Evolutionary conservation across 257 asterid species (phyloP).

Genomic region (Misopates orontium): DNA sequence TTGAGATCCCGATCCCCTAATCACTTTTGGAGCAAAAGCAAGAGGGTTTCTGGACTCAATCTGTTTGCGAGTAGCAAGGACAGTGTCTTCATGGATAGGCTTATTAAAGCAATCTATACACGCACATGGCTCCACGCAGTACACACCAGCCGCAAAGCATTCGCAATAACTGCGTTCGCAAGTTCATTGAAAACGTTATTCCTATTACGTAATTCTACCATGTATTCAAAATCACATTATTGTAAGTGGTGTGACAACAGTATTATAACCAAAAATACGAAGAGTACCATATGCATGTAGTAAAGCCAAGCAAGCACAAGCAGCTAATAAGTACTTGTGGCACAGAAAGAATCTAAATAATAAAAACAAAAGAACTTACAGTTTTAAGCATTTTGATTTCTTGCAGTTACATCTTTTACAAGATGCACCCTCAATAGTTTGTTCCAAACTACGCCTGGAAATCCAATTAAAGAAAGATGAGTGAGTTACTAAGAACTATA

Average conservation of each 20-base stretch:
- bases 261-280: too few relatives aligned
- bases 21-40: conserved; percentile 77
- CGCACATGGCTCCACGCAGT: conserved; percentile 67
- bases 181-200: neutral
- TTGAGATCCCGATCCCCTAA: conserved; percentile 36
- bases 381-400: conserved; percentile 64
- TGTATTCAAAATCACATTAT: too few relatives aligned
- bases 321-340: too few relatives aligned
- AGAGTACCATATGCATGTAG: too few relatives aligned
- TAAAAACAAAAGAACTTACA: conserved; percentile 37
- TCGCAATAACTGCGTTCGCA: conserved; percentile 57
- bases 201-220: too few relatives aligned
- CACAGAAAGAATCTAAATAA: too few relatives aligned
- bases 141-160: conserved; percentile 77
- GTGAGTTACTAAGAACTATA: neutral
- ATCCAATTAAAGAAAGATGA: conserved; percentile 21
- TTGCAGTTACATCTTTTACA: conserved; percentile 73
- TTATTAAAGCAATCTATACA: conserved; percentile 68
- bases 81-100: conserved; percentile 64
- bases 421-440: conserved; percentile 41
- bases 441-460: conserved; percentile 46
- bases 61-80: conserved; percentile 67
- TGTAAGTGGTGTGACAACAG: too few relatives aligned
- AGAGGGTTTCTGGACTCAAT: conserved; percentile 69
- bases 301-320: too few relatives aligned